Base-by-base conservation (phyloP, 345 rosid species). In the Geranium rotundifolium region DNA sequence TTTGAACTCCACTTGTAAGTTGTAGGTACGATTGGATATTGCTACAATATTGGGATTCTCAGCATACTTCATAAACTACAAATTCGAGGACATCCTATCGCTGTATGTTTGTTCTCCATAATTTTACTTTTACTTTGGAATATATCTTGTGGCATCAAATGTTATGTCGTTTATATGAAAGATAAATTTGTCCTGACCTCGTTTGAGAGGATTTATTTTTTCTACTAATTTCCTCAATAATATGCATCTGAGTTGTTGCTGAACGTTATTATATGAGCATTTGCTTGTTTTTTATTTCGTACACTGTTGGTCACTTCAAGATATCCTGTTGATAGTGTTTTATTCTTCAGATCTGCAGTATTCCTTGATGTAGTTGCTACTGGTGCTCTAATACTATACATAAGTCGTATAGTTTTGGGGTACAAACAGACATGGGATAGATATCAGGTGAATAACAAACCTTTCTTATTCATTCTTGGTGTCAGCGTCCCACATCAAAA, bases 341-440 rank as follows among this genome's bases (percentile, higher is more conserved):
- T 61, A 6, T 23, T 59, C 30, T 54, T 59, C 84, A 92, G 98
- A 65, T 89, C 98, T 54, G 95, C 98, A 58, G 66, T 92, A 67
- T 72, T 84, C 79, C 91, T 92, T 71, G 98, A 92, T 68, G 96
- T 81, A 61, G 63, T 92, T 69, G 95, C 96, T 37, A 49, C 81
- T 67, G 74, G 82, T 67, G 98, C 96, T 63, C 91, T 92, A 39
- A 75, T 92, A 77, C 77, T 92, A 63, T 87, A 81, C 69, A 85
- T 79, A 62, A 75, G 81, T 60, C 98, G 98, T 3, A 93, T 89
- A 76, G 89, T 76, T 67, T 79, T 92, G 82, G 98, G 96, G 70
- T 92, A 92, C 83, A 89, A 92, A 71, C 98, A 92, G 77, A 92
- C 98, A 55, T 84, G 95, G 91, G 98, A 92, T 63, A 82, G 98